Evolutionary conservation across 2,329 filamentous ascomycete species (phyloP).

Genomic region (Trichoderma aggressivum): DNA sequence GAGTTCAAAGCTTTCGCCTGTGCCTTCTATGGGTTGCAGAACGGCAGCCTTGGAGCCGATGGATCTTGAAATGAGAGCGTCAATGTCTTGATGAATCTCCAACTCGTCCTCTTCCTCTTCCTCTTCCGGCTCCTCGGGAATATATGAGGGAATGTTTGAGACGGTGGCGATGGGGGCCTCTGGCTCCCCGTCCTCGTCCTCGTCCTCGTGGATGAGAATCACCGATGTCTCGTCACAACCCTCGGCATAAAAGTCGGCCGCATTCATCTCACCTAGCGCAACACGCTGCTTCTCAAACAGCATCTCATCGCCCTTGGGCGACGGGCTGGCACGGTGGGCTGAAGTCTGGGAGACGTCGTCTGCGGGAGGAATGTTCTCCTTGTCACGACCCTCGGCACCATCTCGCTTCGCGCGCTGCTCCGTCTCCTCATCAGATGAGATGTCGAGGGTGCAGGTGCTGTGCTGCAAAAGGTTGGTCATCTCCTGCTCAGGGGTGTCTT

Average conservation of each 20-base stretch:
- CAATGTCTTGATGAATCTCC: slow-evolving; percentile 30
- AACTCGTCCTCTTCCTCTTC: slow-evolving; percentile 23
- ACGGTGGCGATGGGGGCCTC: slow-evolving; percentile 17
- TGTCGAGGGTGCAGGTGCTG: slow-evolving; percentile 79
- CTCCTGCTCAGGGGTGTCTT: slow-evolving; percentile 86
- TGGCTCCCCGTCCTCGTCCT: no score
- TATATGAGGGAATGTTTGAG: slow-evolving; percentile 1
- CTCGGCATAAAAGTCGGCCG: slow-evolving; percentile 63
- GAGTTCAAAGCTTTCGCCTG: slow-evolving; percentile 60
- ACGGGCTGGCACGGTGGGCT: slow-evolving; percentile 30
- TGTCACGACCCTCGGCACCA: slow-evolving; percentile 63
- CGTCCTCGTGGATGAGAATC: slow-evolving; percentile 59
- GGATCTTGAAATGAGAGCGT: slow-evolving; percentile 37
- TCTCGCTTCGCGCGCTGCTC: slow-evolving; percentile 50
- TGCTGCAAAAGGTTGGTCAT: slow-evolving; percentile 93
- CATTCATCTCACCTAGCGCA: slow-evolving; percentile 65
- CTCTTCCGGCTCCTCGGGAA: slow-evolving; percentile 15
- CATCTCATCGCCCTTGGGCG: slow-evolving; percentile 47
- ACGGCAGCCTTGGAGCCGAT: slow-evolving; percentile 44
- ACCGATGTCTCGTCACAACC: slow-evolving; percentile 62
- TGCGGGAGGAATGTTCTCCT: slow-evolving; percentile 86
- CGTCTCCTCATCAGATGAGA: slow-evolving; percentile 81
- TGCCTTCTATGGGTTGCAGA: slow-evolving; percentile 55
- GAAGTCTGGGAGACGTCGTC: slow-evolving; percentile 61
- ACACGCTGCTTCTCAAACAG: slow-evolving; percentile 61